Evolutionary conservation across 1,284 basidiomycete species (phyloP).

Genomic region (Ganoderma leucocontextum): DNA sequence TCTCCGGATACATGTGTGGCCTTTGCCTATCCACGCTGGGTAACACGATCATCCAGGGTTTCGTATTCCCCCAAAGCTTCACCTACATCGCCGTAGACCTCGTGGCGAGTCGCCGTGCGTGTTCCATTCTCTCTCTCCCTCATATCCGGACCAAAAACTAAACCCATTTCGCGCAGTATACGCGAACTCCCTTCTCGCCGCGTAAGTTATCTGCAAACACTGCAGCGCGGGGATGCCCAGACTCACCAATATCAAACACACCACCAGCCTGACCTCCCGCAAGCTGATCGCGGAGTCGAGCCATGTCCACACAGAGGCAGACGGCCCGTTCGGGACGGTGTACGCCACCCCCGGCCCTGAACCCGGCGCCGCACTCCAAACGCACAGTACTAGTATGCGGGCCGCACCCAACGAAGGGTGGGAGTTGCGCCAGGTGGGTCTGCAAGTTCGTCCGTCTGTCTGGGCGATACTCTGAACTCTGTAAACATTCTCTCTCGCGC

Average conservation of each 20-base stretch:
- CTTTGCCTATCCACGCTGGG: too few relatives aligned
- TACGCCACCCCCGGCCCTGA: background rate
- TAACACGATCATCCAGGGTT: background rate
- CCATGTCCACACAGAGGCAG: background rate
- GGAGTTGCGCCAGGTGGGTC: background rate
- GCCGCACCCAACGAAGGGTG: background rate
- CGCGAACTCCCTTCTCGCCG: background rate
- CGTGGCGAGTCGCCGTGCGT: background rate
- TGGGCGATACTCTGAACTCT: too few relatives aligned
- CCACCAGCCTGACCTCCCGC: background rate
- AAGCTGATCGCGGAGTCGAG: background rate
- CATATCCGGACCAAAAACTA: background rate
- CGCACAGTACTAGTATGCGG: background rate
- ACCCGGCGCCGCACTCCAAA: background rate
- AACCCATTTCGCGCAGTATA: background rate
- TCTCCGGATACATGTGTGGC: background rate
- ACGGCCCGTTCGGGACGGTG: background rate
- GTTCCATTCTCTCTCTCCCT: background rate
- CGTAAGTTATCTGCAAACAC: background rate
- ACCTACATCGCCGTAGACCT: background rate
- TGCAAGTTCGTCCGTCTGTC: background rate
- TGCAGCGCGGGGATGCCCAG: background rate
- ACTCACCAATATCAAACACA: background rate
- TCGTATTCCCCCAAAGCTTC: slow-evolving; percentile 1
- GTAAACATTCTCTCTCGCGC: too few relatives aligned